Base-by-base conservation (phyloP, 441 rosid genomes). In the Adansonia grandidieri region DNA sequence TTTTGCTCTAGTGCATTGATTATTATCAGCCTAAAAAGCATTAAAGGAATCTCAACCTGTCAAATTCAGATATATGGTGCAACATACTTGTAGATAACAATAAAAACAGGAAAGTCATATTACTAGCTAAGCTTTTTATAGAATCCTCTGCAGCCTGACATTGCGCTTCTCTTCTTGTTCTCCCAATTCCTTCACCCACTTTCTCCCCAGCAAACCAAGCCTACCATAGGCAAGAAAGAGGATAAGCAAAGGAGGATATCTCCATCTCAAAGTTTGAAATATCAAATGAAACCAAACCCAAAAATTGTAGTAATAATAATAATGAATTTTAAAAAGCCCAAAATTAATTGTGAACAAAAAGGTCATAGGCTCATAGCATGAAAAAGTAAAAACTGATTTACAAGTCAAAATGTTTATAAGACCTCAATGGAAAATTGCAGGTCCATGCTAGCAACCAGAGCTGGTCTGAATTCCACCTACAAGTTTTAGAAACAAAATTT, bases 371-470 rank as follows among this genome's bases (percentile, higher is more conserved):
- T 62, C 1, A 56, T 37, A 48, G 22, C 19, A 73, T 17, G 17
- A 17, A 51, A 64, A 42, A 5, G 2, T 42, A 67, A 54, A 40
- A 84, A 68, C 19, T 67, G n/a, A 10, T 58, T 28, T 19, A 75
- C 24, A 81, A 71, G 81, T 69, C 65, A 81, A 80, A 82, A 78
- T 77, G 76, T 44, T 54, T 28, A 54, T 64, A 44, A 79, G 83
- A 88, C 99, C 99, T 95, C 98, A 85, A 88, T 74, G 54, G 87
- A 90, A 83, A 97, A 97, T 84, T 89, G 91, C 85, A 97, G 85
- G 78, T 88, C 94, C 64, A 82, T 85, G 89, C 92, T 85, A 78
- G 86, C 85, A 84, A 93, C 88, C 86, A 97, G 79, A 71, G 88
- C 79, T n/a, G 87, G 85, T 82, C 83, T 88, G 82, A 90, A 97